Evolutionary conservation across 352 stramenopile genomes (phyloP), one percentile per base, ranked within the genome.

Genomic region (Thalassiosira hispida): DNA sequence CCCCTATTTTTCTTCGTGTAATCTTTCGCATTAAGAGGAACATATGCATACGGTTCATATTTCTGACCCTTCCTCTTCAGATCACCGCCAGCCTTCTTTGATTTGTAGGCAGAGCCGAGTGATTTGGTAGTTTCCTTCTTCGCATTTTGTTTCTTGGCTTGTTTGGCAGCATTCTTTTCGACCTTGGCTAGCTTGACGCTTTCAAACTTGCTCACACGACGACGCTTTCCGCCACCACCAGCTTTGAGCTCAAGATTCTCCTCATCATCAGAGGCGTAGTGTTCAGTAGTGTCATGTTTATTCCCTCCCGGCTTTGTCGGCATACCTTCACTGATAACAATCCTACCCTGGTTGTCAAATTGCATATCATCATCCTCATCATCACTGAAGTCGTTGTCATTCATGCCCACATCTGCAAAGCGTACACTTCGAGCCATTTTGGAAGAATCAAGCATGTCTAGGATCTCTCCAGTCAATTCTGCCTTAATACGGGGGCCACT

Each of bases 21-120:
- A 51, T 81, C 87, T 79, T 97, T 98, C 16, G 95, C 95, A 88
- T 99, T 95, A 51, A 99, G 87, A 61, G 96, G 96, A 71, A 99
- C 97, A 90, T 98, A 99, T 7, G 97, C 96, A 84, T 98, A 99
- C 60, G 97, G 97, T 80, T 98, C 96, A 29, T 98, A 95, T 87
- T 98, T 98, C 83, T 91, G 85, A 23, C 94, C 95, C 93, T 98
- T 98, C 83, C 97, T 97, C 89, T 96, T 98, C 27, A 98, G 91
- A 85, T 99, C 97, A 59, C 97, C 97, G 22, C 95, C 95, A 16
- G 96, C 96, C 88, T 98, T 98, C 90, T 97, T 98, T 0, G 93
- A 93, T 33, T 96, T 96, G 88, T 98, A 98, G 56, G 97, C 93
- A 55, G 95, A 91, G 42, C 97, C 97, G 22, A 91, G 91, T 29